These are phyloP conservation scores for Huiozyma sinensis DNA, from an alignment of 805 yeast species.

Conservation along the genomic window DNA sequence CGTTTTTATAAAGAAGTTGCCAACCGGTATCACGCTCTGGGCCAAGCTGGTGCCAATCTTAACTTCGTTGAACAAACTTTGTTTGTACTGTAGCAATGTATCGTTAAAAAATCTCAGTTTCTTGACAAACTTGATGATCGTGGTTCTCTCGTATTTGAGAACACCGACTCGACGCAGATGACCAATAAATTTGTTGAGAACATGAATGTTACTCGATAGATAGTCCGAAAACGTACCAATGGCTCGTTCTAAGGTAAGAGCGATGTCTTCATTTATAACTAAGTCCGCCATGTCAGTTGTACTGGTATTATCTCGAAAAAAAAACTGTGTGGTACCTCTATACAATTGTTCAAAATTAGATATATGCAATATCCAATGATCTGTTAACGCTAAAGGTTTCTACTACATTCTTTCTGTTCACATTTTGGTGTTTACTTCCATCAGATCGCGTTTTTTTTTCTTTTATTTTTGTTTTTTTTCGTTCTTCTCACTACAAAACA, in stretches of 20 bases:
- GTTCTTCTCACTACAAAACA: no score
- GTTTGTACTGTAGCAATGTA: conserved; percentile 8
- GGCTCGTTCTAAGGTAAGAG: conserved; percentile 6
- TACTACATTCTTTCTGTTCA: no score
- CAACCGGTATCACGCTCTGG: conserved; percentile 12
- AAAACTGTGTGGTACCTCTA: no score
- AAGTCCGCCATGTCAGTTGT: background rate
- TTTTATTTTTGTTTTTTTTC: no score
- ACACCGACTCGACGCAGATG: conserved; percentile 23
- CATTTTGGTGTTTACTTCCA: no score
- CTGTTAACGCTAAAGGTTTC: no score
- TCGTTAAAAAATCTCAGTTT: conserved; percentile 27
- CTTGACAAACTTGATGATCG: conserved; percentile 27
- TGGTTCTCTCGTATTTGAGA: conserved; percentile 25
- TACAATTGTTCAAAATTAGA: no score
- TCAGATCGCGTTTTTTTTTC: no score
- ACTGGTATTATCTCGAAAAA: no score
- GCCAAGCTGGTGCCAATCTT: conserved; percentile 1
- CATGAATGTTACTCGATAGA: conserved; percentile 21
- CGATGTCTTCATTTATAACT: conserved; percentile 6
- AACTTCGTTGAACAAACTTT: background rate
- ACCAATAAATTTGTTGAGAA: conserved; percentile 25
- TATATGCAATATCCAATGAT: no score
- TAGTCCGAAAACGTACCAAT: conserved; percentile 15
- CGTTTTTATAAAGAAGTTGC: conserved; percentile 16